Percentiles rank a stretch among this genome's conserved stretches.
phyloP scores from a whole-genome alignment of 2,329 filamentous ascomycete genomes.

The Xenosphaeropsis pyriputrescens region DNA sequence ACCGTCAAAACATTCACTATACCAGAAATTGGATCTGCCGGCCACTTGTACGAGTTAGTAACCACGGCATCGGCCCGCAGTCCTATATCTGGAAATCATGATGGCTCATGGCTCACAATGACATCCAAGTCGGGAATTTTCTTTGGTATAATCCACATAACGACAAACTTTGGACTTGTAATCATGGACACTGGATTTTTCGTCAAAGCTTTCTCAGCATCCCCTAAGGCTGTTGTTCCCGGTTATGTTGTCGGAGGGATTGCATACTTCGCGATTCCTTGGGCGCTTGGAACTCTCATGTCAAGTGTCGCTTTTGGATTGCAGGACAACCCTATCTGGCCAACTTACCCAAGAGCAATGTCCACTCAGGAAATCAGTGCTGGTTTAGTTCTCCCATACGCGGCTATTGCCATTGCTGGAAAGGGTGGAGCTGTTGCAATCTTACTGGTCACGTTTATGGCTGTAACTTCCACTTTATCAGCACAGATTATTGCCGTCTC shows the following conservation, averaged over 20 bases:
- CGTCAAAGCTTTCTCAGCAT: slow-evolving; percentile 34
- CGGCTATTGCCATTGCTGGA: slow-evolving; percentile 54
- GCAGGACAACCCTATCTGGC: slow-evolving; percentile 31
- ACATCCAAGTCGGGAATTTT: slow-evolving; percentile 34
- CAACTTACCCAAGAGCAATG: slow-evolving; percentile 39
- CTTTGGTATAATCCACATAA: slow-evolving; percentile 32
- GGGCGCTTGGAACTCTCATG: slow-evolving; percentile 34
- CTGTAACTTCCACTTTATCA: slow-evolving; percentile 65
- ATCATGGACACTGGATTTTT: slow-evolving; percentile 40
- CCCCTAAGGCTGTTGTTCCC: slow-evolving; percentile 29
- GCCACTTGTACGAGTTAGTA: slow-evolving; percentile 32
- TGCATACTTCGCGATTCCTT: slow-evolving; percentile 37
- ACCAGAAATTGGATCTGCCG: slow-evolving; percentile 30
- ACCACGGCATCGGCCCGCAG: slow-evolving; percentile 25
- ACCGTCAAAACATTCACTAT: slow-evolving; percentile 28
- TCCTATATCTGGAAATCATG: slow-evolving; percentile 33
- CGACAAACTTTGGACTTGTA: slow-evolving; percentile 34
- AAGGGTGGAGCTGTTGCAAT: slow-evolving; percentile 56
- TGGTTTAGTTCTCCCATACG: slow-evolving; percentile 55
- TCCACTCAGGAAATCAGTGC: slow-evolving; percentile 45
- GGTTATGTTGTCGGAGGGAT: slow-evolving; percentile 36
- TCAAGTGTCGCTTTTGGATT: slow-evolving; percentile 29
- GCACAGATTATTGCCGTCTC: slow-evolving; percentile 74
- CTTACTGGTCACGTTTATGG: slow-evolving; percentile 60
- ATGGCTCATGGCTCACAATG: slow-evolving; percentile 41